Conservation (phyloP, 257 asterid genomes). For the Solanum pinnatisectum region DNA sequence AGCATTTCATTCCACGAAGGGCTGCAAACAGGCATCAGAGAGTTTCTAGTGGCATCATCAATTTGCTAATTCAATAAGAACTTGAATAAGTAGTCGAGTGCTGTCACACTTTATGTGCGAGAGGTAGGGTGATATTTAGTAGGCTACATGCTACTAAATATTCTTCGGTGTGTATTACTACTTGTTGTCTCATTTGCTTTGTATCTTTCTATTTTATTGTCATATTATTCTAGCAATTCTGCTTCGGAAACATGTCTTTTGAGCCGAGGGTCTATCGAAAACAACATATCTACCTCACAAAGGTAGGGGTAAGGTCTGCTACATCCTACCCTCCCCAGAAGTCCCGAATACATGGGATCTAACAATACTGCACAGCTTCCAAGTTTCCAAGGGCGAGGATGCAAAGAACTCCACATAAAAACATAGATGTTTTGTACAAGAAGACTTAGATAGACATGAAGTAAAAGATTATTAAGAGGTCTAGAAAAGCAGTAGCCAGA, state of each 20-base stretch:
- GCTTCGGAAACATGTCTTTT: not conserved
- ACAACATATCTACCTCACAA: not conserved
- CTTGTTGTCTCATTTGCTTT: not conserved
- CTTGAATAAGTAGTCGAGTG: not conserved
- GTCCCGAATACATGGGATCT: not conserved
- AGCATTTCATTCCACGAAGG: not conserved
- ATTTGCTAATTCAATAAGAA: not conserved
- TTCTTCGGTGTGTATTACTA: not conserved
- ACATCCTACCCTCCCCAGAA: not conserved
- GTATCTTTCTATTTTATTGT: not conserved
- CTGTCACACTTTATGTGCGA: not conserved
- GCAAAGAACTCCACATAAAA: not conserved
- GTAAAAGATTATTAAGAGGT: not conserved
- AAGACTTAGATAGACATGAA: too few relatives aligned
- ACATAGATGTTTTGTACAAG: not conserved
- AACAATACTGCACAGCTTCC: not conserved
- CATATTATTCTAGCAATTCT: not conserved
- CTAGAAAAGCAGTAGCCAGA: not conserved
- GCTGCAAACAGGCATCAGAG: not conserved
- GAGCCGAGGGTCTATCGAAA: not conserved
- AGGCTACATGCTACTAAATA: not conserved
- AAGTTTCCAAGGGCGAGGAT: not conserved
- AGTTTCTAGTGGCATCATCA: not conserved
- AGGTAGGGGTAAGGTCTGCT: not conserved
- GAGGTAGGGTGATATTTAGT: not conserved